These are phyloP conservation scores for Przewalskia tangutica DNA, from an alignment of 257 asterid species.

Conservation along the genomic window DNA sequence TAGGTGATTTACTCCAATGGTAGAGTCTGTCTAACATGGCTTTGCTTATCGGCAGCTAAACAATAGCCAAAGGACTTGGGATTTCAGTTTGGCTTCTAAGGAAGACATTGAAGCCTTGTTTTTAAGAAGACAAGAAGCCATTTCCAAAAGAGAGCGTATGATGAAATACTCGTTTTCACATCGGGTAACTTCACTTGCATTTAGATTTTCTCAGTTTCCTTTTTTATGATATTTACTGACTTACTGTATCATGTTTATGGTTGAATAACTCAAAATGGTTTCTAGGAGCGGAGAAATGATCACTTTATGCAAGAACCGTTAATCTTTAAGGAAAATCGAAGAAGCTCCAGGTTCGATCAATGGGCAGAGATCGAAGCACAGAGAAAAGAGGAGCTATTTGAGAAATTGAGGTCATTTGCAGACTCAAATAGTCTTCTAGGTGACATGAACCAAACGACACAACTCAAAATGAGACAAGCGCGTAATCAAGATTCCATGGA, in stretches of 20 bases:
- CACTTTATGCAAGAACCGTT: slow-evolving; percentile 32
- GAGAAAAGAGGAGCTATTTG: slow-evolving; percentile 18
- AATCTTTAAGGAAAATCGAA: slow-evolving; percentile 31
- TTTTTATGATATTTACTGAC: neutral
- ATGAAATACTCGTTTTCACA: slow-evolving; percentile 72
- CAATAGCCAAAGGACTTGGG: slow-evolving; percentile 46
- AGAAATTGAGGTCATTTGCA: slow-evolving; percentile 22
- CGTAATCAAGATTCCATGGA: slow-evolving; percentile 33
- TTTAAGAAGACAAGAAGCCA: slow-evolving; percentile 50
- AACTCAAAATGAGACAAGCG: slow-evolving; percentile 23
- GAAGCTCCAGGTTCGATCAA: slow-evolving; percentile 30
- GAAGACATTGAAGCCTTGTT: slow-evolving; percentile 48
- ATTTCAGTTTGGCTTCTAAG: slow-evolving; percentile 35
- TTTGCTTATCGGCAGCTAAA: slow-evolving; percentile 25
- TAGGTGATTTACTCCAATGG: neutral
- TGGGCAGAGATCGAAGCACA: slow-evolving; percentile 19
- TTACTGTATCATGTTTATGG: neutral
- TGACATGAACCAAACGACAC: slow-evolving; percentile 20
- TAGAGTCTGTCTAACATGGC: neutral
- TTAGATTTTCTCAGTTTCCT: neutral
- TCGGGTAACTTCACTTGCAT: slow-evolving; percentile 33
- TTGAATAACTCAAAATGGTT: neutral
- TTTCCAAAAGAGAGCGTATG: slow-evolving; percentile 58
- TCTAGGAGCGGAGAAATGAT: slow-evolving; percentile 58
- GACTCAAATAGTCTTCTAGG: slow-evolving; percentile 23